phyloP scores from a whole-genome alignment of 2,329 filamentous ascomycete species.

The Ophiostoma sp. region DNA sequence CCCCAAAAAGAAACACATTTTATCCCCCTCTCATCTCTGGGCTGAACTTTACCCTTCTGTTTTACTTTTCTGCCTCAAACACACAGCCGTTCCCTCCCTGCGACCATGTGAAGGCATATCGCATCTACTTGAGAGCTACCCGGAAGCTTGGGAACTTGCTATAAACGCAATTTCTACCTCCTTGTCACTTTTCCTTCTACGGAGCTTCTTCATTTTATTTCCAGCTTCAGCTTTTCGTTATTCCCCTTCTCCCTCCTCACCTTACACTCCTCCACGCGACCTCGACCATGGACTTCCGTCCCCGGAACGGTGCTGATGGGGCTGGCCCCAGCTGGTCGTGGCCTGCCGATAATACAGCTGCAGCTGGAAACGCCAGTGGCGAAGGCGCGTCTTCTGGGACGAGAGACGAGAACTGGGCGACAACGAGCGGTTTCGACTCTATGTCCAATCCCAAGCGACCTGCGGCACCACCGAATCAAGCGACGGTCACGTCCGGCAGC shows the following conservation, averaged over 20 bases:
- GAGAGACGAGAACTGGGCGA: conserved; percentile 16
- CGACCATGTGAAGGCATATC: neutral
- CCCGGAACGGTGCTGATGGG: neutral
- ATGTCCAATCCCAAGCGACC: neutral
- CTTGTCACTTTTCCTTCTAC: too few species aligned
- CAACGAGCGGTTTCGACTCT: conserved; percentile 16
- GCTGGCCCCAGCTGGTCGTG: conserved; percentile 24
- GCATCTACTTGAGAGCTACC: neutral
- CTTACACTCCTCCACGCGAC: neutral
- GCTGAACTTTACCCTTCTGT: neutral
- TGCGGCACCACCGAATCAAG: neutral
- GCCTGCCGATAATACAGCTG: neutral
- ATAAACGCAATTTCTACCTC: neutral
- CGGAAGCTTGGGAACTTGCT: conserved; percentile 3
- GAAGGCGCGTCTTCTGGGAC: neutral
- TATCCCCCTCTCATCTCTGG: neutral
- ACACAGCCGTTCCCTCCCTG: neutral
- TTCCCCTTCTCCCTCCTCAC: neutral
- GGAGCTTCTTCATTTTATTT: too few species aligned
- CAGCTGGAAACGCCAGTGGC: conserved; percentile 14
- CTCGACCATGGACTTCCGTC: conserved; percentile 23
- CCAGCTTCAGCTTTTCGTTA: neutral
- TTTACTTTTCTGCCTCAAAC: neutral
- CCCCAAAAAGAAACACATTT: neutral
- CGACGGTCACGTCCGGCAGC: neutral